These are phyloP conservation scores for Fusarium incarnatum DNA, from an alignment of 2,329 filamentous ascomycete genomes.

Conservation along the genomic window DNA sequence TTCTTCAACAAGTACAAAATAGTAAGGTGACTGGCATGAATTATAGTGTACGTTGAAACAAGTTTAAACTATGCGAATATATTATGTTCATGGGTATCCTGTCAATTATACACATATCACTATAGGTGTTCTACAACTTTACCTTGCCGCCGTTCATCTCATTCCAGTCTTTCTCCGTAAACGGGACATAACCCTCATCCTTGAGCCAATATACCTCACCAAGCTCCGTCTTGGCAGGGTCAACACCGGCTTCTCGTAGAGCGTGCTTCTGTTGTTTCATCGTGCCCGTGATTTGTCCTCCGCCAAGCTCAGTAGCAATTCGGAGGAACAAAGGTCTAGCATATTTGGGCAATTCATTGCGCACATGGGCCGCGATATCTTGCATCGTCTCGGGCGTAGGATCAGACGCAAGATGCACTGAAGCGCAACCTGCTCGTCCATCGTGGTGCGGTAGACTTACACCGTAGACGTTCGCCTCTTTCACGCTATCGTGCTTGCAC, in stretches of 20 bases:
- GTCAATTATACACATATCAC: not conserved
- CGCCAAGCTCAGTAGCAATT: constrained; percentile 66
- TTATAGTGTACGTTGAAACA: not conserved
- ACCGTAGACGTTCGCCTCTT: constrained; percentile 89
- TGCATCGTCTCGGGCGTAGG: constrained; percentile 60
- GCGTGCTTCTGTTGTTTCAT: constrained; percentile 88
- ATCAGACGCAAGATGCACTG: constrained; percentile 68
- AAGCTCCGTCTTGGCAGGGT: constrained; percentile 64
- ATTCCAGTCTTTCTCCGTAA: constrained; percentile 75
- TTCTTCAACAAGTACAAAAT: not conserved
- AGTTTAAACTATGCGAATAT: not conserved
- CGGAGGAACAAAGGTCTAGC: constrained; percentile 84
- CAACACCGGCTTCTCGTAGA: constrained; percentile 78
- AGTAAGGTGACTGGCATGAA: not conserved
- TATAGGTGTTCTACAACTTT: constrained; percentile 66
- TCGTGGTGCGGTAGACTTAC: constrained; percentile 84
- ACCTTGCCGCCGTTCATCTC: constrained; percentile 74
- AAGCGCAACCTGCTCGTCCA: constrained; percentile 84
- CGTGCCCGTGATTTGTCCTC: constrained; percentile 78
- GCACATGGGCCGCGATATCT: constrained; percentile 71
- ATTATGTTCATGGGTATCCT: constrained; percentile 2
- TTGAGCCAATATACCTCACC: constrained; percentile 74
- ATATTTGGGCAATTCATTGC: constrained; percentile 73
- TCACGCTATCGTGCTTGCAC: constrained; percentile 72
- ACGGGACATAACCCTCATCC: constrained; percentile 74